phyloP scores from a whole-genome alignment of 2,329 filamentous ascomycete genomes.

The Chaetomiaceae sp. region DNA sequence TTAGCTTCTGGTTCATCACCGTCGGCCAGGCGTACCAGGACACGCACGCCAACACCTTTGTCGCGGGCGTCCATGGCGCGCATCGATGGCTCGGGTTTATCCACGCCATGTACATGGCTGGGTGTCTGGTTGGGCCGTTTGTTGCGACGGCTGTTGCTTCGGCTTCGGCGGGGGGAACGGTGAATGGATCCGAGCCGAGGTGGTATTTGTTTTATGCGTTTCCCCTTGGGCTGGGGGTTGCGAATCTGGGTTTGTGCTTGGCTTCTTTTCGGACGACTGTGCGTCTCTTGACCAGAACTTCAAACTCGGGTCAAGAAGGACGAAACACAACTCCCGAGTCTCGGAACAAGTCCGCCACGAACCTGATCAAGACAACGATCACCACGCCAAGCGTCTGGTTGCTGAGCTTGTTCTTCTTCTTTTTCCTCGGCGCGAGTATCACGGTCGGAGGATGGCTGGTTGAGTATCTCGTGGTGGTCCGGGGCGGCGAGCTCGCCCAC shows the following conservation, averaged over 20 bases:
- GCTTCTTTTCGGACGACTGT: conserved; percentile 46
- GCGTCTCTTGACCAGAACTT: too few relatives aligned
- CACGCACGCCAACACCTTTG: conserved; percentile 59
- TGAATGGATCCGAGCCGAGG: conserved; percentile 9
- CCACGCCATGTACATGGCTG: conserved; percentile 58
- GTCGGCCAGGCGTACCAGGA: conserved; percentile 61
- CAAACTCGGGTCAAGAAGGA: too few relatives aligned
- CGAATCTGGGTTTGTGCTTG: conserved; percentile 46
- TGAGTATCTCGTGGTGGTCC: conserved; percentile 58
- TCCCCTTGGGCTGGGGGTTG: conserved; percentile 47
- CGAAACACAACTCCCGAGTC: too few relatives aligned
- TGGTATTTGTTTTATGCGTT: conserved; percentile 57
- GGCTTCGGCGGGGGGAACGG: conserved; percentile 25
- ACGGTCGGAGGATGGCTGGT: conserved; percentile 61
- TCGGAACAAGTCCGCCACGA: conserved; percentile 29
- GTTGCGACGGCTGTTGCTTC: conserved; percentile 49
- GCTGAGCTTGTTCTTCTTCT: conserved; percentile 60
- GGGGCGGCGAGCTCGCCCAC: conserved; percentile 50
- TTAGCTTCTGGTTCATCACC: conserved; percentile 55
- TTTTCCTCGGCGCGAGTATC: conserved; percentile 52
- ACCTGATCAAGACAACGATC: conserved; percentile 43
- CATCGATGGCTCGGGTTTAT: conserved; percentile 61
- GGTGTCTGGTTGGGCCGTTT: conserved; percentile 54
- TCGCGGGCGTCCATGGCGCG: conserved; percentile 39
- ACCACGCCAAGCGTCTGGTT: conserved; percentile 49